Evolutionary conservation across 495 filamentous ascomycete genomes (phyloP), one percentile per base, ranked within the genome.

Genomic region (Rhypophila decipiens): DNA sequence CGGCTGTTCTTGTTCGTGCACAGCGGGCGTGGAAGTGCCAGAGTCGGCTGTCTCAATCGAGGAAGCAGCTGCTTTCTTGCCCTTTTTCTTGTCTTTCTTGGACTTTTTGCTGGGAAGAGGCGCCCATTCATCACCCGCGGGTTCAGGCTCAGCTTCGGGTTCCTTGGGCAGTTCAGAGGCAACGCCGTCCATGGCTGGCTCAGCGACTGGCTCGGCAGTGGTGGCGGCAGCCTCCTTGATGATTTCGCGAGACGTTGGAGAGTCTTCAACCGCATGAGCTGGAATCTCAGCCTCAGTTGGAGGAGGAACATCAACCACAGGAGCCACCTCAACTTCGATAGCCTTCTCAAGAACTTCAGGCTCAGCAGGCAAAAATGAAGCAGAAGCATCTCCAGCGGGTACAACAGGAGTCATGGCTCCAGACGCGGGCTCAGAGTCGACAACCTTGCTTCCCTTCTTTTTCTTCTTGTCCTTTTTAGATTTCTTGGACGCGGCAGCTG

Each of bases 391-490:
- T 31, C 13, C 27, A 31, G 27, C 27, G 13, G 13, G 7, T 7
- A 31, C 7, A 31, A 27, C 10, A 12, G 34, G 43, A 5, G 48
- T 46, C 27, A 39, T 33, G 44, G 18, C 33, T 31, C 46, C 18
- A 42, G 53, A 53, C 37, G 46, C 21, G 22, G 55, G 42, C 38
- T 55, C 49, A 15, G 34, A 51, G 21, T 50, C 47, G 20, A 29
- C 18, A 31, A 34, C 7, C 27, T 53, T 42, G 2, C 49, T 49
- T 3, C 48, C 48, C 46, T 49, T 49, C 40, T 65, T 65, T 39
- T 49, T 40, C 47, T 65, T 67, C 49, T 63, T 61, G 4, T 41
- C 49, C 24, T 53, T 63, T 36, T 63, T 60, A n/a, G 33, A 22
- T 29, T 53, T 61, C 47, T 58, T 63, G n/a, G n/a, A n/a, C n/a